These are phyloP conservation scores for Albatrellus ellisii DNA, from an alignment of 768 basidiomycete species.

Conservation along the genomic window DNA sequence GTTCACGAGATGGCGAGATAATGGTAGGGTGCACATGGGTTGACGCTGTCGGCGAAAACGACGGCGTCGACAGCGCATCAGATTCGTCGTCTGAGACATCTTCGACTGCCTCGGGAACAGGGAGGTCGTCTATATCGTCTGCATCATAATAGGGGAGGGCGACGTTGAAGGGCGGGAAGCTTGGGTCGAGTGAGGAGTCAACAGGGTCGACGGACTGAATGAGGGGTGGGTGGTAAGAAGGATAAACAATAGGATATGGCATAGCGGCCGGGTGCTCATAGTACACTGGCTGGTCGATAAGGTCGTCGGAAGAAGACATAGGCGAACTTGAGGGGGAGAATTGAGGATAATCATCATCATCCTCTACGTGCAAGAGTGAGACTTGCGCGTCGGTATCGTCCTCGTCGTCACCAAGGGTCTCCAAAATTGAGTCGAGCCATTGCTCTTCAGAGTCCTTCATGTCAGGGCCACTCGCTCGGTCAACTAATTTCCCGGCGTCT, in stretches of 20 bases:
- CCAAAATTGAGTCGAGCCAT: slow-evolving; percentile 75
- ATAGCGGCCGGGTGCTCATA: slow-evolving; percentile 33
- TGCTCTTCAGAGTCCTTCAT: slow-evolving; percentile 49
- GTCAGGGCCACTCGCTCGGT: slow-evolving; percentile 20
- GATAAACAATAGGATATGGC: slow-evolving; percentile 55
- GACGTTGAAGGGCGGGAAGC: slow-evolving; percentile 28
- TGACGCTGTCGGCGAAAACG: slow-evolving; percentile 38
- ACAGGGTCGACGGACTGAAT: slow-evolving; percentile 34
- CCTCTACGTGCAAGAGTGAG: slow-evolving; percentile 38
- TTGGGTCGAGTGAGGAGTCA: slow-evolving; percentile 22
- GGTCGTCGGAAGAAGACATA: slow-evolving; percentile 69
- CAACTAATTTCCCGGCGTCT: slow-evolving; percentile 48
- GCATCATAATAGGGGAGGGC: slow-evolving; percentile 49
- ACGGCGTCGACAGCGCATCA: slow-evolving; percentile 52
- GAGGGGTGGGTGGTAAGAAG: slow-evolving; percentile 44
- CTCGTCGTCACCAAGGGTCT: slow-evolving; percentile 43
- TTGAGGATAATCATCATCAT: slow-evolving; percentile 45
- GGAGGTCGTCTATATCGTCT: slow-evolving; percentile 54
- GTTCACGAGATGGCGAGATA: slow-evolving; percentile 22
- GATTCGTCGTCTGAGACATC: slow-evolving; percentile 82
- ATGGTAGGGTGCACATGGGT: slow-evolving; percentile 34
- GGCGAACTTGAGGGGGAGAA: slow-evolving; percentile 57
- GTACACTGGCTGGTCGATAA: slow-evolving; percentile 39
- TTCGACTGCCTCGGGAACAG: slow-evolving; percentile 72
- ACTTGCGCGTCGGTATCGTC: slow-evolving; percentile 41